phyloP scores from a whole-genome alignment of 805 yeast genomes.

The Lachancea lanzarotensis region DNA sequence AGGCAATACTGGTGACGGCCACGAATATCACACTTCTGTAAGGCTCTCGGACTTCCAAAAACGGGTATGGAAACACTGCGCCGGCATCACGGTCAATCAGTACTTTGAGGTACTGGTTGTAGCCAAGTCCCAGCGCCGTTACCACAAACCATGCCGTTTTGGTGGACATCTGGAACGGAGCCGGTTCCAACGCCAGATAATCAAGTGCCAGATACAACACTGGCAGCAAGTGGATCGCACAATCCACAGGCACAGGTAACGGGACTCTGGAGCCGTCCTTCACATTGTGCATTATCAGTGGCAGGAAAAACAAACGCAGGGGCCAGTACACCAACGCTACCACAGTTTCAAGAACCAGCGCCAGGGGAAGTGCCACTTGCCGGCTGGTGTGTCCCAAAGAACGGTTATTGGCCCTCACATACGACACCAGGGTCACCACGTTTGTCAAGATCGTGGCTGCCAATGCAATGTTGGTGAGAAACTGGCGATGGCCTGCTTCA shows the following conservation, averaged over 20 bases:
- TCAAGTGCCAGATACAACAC: slow-evolving; percentile 46
- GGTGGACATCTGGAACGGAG: slow-evolving; percentile 35
- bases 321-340: slow-evolving; percentile 69
- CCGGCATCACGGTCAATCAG: slow-evolving; percentile 42
- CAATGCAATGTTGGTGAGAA: slow-evolving; percentile 62
- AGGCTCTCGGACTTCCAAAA: slow-evolving; percentile 47
- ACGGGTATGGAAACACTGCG: slow-evolving; percentile 61
- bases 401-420: not conserved
- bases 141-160: slow-evolving; percentile 38
- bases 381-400: slow-evolving; percentile 12
- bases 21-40: slow-evolving; percentile 44
- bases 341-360: slow-evolving; percentile 51
- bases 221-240: slow-evolving; percentile 57
- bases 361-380: slow-evolving; percentile 40
- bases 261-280: slow-evolving; percentile 21
- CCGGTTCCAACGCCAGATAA: slow-evolving; percentile 46
- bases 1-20: slow-evolving; percentile 37
- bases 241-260: slow-evolving; percentile 47
- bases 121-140: slow-evolving; percentile 34
- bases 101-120: slow-evolving; percentile 47
- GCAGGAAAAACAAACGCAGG: slow-evolving; percentile 45
- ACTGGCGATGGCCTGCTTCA: slow-evolving; percentile 64
- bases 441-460: slow-evolving; percentile 41
- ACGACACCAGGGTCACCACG: slow-evolving; percentile 33
- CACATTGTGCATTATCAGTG: slow-evolving; percentile 39